These are phyloP conservation scores for Xylariaceae sp. DNA, from an alignment of 2,329 filamentous ascomycete species.

Conservation along the genomic window DNA sequence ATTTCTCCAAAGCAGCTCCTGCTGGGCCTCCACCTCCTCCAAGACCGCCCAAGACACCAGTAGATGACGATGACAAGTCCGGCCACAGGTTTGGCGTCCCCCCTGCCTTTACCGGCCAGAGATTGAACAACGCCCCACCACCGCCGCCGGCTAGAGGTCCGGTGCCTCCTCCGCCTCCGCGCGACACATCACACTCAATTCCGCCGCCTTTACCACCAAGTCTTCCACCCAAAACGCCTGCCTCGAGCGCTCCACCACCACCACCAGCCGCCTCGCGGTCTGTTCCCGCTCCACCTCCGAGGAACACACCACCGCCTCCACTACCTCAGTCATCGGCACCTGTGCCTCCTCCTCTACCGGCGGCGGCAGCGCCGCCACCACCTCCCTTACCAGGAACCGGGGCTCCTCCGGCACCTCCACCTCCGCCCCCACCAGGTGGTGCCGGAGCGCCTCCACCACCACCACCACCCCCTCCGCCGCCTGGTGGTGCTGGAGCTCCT, in stretches of 20 bases:
- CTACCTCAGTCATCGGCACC: slow-evolving; percentile 17
- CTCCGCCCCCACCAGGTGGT: slow-evolving; percentile 9
- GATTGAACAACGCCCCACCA: slow-evolving; percentile 55
- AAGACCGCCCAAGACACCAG: slow-evolving; percentile 60
- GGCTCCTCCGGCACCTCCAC: slow-evolving; percentile 14
- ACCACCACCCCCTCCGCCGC: slow-evolving; percentile 28
- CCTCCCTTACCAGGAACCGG: slow-evolving; percentile 12
- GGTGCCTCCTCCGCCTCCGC: slow-evolving; percentile 64
- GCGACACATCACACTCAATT: slow-evolving; percentile 21
- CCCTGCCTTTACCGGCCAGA: slow-evolving; percentile 66
- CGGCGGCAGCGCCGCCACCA: slow-evolving; percentile 13
- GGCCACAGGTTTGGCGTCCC: slow-evolving; percentile 64
- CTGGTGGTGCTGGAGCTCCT: slow-evolving; percentile 26
- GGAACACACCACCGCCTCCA: slow-evolving; percentile 38
- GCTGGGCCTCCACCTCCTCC: slow-evolving; percentile 61
- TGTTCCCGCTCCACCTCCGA: slow-evolving; percentile 42
- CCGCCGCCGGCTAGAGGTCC: slow-evolving; percentile 64
- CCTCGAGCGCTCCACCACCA: slow-evolving; percentile 36
- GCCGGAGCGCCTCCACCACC: slow-evolving; percentile 13
- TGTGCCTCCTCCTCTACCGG: slow-evolving; percentile 29
- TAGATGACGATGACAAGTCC: slow-evolving; percentile 56
- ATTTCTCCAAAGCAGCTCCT: slow-evolving; percentile 33
- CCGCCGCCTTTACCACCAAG: slow-evolving; percentile 28
- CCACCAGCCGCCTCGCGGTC: slow-evolving; percentile 39
- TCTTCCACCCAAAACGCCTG: slow-evolving; percentile 33